Evolutionary conservation across 2,329 filamentous ascomycete species (phyloP).

Genomic region (Monilinia vaccinii-corymbosi): DNA sequence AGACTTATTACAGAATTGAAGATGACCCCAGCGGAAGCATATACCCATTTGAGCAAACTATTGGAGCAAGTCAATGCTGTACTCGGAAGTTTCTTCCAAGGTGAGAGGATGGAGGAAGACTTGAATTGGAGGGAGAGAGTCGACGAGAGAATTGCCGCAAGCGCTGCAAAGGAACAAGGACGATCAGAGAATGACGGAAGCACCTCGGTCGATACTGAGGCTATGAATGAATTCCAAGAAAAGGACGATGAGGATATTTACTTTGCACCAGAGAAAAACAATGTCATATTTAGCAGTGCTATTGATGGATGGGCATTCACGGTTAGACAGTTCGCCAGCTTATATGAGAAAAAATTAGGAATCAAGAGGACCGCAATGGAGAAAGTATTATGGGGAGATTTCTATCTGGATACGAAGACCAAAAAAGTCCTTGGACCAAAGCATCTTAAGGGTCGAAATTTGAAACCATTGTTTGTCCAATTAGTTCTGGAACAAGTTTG

Average conservation of each 20-base stretch:
- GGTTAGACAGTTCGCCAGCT: conserved; percentile 79
- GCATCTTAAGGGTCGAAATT: conserved; percentile 79
- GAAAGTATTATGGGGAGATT: conserved; percentile 94
- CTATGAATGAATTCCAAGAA: conserved; percentile 70
- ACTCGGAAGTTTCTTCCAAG: conserved; percentile 94
- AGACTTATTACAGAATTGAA: conserved; percentile 87
- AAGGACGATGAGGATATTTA: conserved; percentile 95
- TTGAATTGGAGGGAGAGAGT: conserved; percentile 90
- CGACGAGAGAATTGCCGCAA: conserved; percentile 72
- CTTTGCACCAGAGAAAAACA: conserved; percentile 96
- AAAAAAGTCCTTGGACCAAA: conserved; percentile 86
- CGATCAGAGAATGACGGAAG: conserved; percentile 30
- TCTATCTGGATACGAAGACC: conserved; percentile 92
- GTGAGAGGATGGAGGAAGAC: conserved; percentile 97
- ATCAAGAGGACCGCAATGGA: conserved; percentile 84
- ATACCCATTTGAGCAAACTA: conserved; percentile 78
- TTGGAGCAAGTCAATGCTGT: conserved; percentile 96
- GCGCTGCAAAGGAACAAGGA: conserved; percentile 52
- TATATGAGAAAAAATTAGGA: conserved; percentile 95
- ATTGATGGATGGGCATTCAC: conserved; percentile 99
- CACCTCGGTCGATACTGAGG: conserved; percentile 39
- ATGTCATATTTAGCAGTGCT: conserved; percentile 97
- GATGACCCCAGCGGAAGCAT: conserved; percentile 85
- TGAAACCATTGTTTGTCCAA: conserved; percentile 98
- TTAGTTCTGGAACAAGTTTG: conserved; percentile 91